phyloP scores from a whole-genome alignment of 805 yeast genomes.

The Cyberlindnera petersonii region DNA sequence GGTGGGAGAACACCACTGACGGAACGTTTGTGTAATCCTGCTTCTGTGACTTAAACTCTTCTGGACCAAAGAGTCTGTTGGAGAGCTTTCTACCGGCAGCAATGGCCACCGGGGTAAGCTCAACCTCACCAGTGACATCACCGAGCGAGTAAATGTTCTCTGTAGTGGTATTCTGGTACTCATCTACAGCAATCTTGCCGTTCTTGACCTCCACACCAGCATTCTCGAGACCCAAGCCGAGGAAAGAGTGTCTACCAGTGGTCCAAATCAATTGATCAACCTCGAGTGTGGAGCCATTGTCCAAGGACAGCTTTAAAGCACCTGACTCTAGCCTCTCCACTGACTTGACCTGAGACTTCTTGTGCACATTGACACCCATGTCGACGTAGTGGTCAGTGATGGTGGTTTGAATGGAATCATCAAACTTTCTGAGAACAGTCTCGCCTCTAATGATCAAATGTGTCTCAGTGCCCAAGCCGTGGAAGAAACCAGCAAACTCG shows the following conservation, averaged over 20 bases:
- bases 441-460: constrained; percentile 89
- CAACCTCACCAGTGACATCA: constrained; percentile 89
- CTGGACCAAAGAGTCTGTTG: constrained; percentile 87
- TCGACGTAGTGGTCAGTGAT: constrained; percentile 77
- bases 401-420: constrained; percentile 70
- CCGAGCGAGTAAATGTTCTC: constrained; percentile 80
- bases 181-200: constrained; percentile 75
- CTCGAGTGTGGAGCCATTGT: constrained; percentile 38
- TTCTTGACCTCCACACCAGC: constrained; percentile 61
- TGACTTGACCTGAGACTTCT: constrained; percentile 48
- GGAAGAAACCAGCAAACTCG: constrained; percentile 92
- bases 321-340: constrained; percentile 49
- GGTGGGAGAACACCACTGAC: constrained; percentile 96
- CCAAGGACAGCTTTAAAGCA: constrained; percentile 44
- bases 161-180: constrained; percentile 77
- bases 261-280: constrained; percentile 93
- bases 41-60: constrained; percentile 62
- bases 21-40: constrained; percentile 87
- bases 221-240: constrained; percentile 71
- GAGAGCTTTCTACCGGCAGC: constrained; percentile 96
- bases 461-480: constrained; percentile 81
- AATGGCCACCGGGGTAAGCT: constrained; percentile 96
- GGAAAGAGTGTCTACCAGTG: constrained; percentile 78
- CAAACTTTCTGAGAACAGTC: constrained; percentile 85
- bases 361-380: constrained; percentile 79